Percentiles rank a stretch among this genome's conserved stretches.
Conservation (phyloP, 148 eudicot genomes). For the Arctostaphylos glauca region DNA sequence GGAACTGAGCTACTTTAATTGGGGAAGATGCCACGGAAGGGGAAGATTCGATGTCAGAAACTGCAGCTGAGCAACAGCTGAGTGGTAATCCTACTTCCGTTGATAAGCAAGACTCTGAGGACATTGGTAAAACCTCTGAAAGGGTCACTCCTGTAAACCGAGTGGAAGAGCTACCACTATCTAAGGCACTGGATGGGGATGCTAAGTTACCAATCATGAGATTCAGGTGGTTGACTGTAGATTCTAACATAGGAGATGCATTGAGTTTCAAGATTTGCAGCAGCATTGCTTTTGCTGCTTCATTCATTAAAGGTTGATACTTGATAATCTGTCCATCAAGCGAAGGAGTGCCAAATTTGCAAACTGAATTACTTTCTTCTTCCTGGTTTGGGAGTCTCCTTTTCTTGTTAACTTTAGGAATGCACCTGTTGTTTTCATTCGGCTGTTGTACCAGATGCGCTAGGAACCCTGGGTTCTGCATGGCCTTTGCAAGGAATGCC, state of each 20-base stretch:
- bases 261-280: conserved; percentile 54
- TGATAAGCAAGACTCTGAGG: conserved; percentile 32
- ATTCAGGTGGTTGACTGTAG: conserved; percentile 35
- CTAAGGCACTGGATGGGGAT: conserved; percentile 30
- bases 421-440: conserved; percentile 50
- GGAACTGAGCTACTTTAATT: conserved; percentile 23
- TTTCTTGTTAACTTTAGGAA: conserved; percentile 58
- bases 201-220: conserved; percentile 45
- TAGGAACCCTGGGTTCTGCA: conserved; percentile 73
- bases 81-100: conserved; percentile 28
- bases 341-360: conserved; percentile 27
- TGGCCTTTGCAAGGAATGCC: conserved; percentile 86
- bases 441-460: conserved; percentile 68
- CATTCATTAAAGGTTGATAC: conserved; percentile 75
- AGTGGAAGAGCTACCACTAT: conserved; percentile 32
- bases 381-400: conserved; percentile 67
- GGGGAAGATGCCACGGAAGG: conserved; percentile 19
- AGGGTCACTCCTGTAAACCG: conserved; percentile 52
- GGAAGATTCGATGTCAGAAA: conserved; percentile 31
- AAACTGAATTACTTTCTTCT: conserved; percentile 41
- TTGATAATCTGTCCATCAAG: conserved; percentile 60
- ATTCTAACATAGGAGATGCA: conserved; percentile 47
- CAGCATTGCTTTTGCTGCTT: conserved; percentile 76
- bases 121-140: conserved; percentile 45
- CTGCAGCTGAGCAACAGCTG: conserved; percentile 20